phyloP scores from a whole-genome alignment of 2,329 filamentous ascomycete genomes.

The Elsinoe australis region DNA sequence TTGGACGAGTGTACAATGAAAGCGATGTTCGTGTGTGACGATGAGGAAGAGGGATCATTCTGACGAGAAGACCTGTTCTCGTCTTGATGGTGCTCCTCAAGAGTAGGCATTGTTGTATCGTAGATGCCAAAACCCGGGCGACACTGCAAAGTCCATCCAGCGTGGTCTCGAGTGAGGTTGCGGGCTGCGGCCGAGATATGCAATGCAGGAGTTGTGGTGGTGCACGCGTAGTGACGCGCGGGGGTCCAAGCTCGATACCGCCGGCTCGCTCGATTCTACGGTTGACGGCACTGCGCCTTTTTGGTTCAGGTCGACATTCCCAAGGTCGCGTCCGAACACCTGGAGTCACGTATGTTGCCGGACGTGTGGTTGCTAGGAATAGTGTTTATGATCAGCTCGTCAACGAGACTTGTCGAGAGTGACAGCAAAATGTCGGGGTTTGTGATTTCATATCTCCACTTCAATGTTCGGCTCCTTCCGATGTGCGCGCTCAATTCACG shows the following conservation, averaged over 20 bases:
- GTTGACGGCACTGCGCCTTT: too few species aligned
- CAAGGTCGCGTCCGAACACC: too few species aligned
- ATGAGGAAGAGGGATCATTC: constrained; percentile 6
- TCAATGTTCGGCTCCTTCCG: constrained; percentile 6
- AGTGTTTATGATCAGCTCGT: too few species aligned
- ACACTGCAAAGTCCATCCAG: constrained; percentile 7
- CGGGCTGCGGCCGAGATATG: constrained; percentile 12
- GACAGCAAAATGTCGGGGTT: not conserved
- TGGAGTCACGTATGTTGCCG: too few species aligned
- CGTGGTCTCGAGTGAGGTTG: constrained; percentile 12
- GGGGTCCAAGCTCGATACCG: not conserved
- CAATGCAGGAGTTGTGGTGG: constrained; percentile 12
- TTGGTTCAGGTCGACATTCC: too few species aligned
- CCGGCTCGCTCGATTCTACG: not conserved
- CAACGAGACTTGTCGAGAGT: not conserved
- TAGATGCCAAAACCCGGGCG: not conserved
- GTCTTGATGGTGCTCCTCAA: constrained; percentile 9
- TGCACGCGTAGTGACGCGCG: constrained; percentile 15
- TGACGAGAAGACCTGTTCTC: constrained; percentile 7
- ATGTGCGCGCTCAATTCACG: constrained; percentile 1
- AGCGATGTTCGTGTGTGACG: constrained; percentile 29
- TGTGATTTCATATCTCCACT: constrained; percentile 4
- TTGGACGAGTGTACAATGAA: constrained; percentile 55
- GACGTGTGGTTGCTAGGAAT: too few species aligned
- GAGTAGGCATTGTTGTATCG: constrained; percentile 6